Evolutionary conservation across 2,329 filamentous ascomycete genomes (phyloP).

Genomic region (Colletotrichum phormii): DNA sequence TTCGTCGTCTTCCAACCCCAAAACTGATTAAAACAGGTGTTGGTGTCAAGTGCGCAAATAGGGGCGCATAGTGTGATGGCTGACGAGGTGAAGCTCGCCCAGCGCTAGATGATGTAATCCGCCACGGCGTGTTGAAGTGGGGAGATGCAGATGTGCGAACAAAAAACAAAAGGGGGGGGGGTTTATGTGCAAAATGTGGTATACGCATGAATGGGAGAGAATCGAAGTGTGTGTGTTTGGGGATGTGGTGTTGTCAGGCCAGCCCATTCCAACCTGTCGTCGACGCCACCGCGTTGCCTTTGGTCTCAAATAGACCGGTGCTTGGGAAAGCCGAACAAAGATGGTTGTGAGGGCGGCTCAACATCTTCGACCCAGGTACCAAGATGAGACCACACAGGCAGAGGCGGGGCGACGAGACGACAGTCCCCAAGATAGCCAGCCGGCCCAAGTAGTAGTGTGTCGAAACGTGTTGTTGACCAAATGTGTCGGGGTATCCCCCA

Average conservation of each 20-base stretch:
- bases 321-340: neutral
- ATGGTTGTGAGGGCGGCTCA: neutral
- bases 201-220: constrained; percentile 36
- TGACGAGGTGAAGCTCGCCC: constrained; percentile 29
- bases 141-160: constrained; percentile 24
- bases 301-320: neutral
- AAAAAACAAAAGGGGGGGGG: constrained; percentile 26
- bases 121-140: constrained; percentile 37
- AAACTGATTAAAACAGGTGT: constrained; percentile 30
- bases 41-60: constrained; percentile 20
- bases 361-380: neutral
- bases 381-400: neutral
- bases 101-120: constrained; percentile 24
- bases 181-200: constrained; percentile 36
- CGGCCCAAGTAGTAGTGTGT: constrained; percentile 5
- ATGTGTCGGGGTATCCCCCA: constrained; percentile 33
- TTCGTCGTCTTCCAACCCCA: constrained; percentile 14
- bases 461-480: constrained; percentile 16
- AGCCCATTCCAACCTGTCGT: constrained; percentile 33
- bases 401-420: neutral
- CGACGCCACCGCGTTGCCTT: neutral
- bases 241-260: constrained; percentile 30
- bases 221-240: constrained; percentile 13
- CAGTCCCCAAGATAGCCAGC: neutral
- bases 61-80: constrained; percentile 9